A percentile compares a stretch with the other conserved stretches of the same genome.
These are phyloP conservation scores for Trypanosomatidae sp. DNA, from an alignment of 208 protist genomes.

Conservation along the genomic window DNA sequence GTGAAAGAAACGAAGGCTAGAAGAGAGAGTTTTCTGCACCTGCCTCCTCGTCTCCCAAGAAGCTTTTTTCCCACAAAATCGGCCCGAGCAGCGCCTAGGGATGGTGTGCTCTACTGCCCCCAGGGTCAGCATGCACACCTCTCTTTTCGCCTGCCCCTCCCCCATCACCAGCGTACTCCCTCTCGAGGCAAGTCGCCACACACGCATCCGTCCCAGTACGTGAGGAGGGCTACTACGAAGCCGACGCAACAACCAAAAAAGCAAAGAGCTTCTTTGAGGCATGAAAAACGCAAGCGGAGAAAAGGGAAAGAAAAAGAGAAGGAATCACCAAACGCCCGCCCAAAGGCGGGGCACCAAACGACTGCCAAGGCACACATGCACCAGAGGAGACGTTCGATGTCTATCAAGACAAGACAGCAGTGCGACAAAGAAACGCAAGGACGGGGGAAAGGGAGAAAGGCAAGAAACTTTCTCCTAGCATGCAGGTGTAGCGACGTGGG, in stretches of 20 bases:
- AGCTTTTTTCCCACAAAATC: neutral
- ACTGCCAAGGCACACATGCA: neutral
- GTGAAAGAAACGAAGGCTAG: neutral
- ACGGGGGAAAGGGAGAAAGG: neutral
- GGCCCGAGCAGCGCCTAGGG: neutral
- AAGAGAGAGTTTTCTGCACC: neutral
- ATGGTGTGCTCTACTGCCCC: neutral
- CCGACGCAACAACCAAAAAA: slow-evolving; percentile 18
- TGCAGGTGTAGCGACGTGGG: neutral
- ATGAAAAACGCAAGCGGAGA: neutral
- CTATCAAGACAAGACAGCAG: neutral
- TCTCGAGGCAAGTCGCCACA: neutral
- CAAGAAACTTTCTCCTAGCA: neutral
- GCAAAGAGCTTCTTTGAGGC: neutral
- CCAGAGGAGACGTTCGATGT: neutral
- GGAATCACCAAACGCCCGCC: neutral
- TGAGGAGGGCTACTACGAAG: neutral
- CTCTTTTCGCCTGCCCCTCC: no score
- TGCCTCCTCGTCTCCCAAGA: neutral
- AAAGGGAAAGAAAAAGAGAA: neutral
- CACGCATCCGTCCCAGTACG: neutral
- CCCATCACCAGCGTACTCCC: neutral
- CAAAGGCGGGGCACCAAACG: neutral
- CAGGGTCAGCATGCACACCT: neutral
- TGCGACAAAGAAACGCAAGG: neutral